A percentile compares a stretch with the other conserved stretches of the same genome.
Conservation (phyloP, 768 basidiomycete genomes). For the Hygrophorus pudorinus region DNA sequence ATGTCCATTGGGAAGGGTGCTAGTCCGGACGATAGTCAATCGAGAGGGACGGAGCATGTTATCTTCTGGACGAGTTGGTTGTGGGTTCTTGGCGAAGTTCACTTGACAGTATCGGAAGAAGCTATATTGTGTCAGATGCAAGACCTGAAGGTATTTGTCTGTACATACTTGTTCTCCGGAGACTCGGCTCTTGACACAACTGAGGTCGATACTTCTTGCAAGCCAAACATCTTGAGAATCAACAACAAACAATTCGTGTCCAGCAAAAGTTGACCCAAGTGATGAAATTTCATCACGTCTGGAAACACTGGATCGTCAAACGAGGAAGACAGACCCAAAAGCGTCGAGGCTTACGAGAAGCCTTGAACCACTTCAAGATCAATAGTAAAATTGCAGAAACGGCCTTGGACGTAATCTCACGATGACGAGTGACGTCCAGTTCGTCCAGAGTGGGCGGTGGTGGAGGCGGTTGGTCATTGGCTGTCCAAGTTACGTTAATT, state of each 20-base stretch:
- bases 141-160: not conserved
- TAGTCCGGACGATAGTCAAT: conserved; percentile 47
- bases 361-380: conserved; percentile 96
- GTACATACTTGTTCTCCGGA: conserved; percentile 66
- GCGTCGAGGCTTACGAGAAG: conserved; percentile 64
- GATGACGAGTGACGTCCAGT: conserved; percentile 86
- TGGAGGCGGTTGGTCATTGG: conserved; percentile 50
- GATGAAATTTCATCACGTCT: conserved; percentile 99
- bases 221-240: conserved; percentile 96
- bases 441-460: conserved; percentile 80
- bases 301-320: conserved; percentile 4
- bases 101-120: conserved; percentile 93
- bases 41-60: conserved; percentile 50
- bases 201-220: conserved; percentile 79
- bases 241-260: conserved; percentile 92
- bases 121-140: conserved; percentile 30
- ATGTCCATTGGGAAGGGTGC: conserved; percentile 60
- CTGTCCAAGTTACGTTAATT: conserved; percentile 19
- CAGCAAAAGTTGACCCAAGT: conserved; percentile 88
- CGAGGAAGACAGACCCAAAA: not conserved
- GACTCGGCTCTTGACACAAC: conserved; percentile 87
- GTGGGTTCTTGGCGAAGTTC: conserved; percentile 61
- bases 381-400: conserved; percentile 90
- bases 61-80: conserved; percentile 52
- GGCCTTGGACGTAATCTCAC: conserved; percentile 95